Evolutionary conservation across 495 filamentous ascomycete species (phyloP).

Genomic region (Usnea hakonensis): DNA sequence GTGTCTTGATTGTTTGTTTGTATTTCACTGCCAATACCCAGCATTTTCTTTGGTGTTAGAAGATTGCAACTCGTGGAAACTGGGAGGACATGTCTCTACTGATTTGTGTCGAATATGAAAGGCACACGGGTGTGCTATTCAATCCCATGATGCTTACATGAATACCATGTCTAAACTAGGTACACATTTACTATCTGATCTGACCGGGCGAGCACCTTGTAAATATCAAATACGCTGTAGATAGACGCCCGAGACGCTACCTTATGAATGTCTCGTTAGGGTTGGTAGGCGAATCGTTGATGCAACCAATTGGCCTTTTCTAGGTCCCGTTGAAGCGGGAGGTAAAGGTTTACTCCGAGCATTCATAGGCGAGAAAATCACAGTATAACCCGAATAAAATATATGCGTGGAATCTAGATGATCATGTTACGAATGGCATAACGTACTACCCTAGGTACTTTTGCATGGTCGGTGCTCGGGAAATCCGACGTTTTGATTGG

Average conservation of each 20-base stretch:
- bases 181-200: not conserved
- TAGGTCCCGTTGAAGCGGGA: not conserved
- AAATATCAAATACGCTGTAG: not conserved
- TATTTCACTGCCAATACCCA: constrained; percentile 13
- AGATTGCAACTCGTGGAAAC: constrained; percentile 2
- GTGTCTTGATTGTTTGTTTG: constrained; percentile 17
- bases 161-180: not conserved
- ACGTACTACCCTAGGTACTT: too few species aligned
- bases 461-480: too few species aligned
- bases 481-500: too few species aligned
- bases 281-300: not conserved
- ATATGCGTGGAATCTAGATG: too few species aligned
- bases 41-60: constrained; percentile 14
- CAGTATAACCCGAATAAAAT: too few species aligned
- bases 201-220: not conserved
- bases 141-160: not conserved
- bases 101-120: not conserved
- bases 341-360: not conserved
- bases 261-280: not conserved
- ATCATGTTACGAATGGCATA: too few species aligned
- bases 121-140: not conserved
- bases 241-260: not conserved
- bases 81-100: not conserved
- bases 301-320: not conserved
- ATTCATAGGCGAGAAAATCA: not conserved